Evolutionary conservation across 225 moss, liverwort and hornwort species (phyloP).

Genomic region (Pseudoscleropodium purum): DNA sequence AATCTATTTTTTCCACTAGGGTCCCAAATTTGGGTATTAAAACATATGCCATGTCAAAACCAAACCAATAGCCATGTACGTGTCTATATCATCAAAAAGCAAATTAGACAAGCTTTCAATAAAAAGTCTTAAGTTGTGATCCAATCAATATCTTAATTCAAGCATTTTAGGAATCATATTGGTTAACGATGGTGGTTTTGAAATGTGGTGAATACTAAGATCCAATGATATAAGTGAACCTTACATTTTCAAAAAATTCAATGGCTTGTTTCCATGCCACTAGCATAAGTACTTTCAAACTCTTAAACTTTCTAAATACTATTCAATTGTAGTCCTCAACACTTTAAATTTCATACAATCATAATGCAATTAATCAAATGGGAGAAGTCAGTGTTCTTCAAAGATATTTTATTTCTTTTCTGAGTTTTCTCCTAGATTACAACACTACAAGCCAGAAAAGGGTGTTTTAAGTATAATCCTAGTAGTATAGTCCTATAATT

Average conservation of each 20-base stretch:
- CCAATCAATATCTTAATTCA: not conserved
- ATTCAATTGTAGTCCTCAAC: not conserved
- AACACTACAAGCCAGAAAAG: too few species aligned
- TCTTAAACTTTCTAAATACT: not conserved
- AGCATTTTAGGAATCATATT: accelerated
- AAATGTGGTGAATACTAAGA: not conserved
- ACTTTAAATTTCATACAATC: not conserved
- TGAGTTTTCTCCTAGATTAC: not conserved
- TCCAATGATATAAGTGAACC: not conserved
- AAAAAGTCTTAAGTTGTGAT: not conserved
- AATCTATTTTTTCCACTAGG: not conserved
- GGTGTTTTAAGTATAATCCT: too few species aligned
- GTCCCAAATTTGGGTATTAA: not conserved
- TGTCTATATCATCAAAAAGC: not conserved
- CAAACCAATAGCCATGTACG: not conserved
- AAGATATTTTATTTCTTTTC: not conserved
- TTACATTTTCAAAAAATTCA: not conserved
- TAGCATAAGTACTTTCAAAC: not conserved
- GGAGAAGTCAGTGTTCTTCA: accelerated
- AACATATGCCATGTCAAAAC: not conserved
- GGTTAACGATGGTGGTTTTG: not conserved
- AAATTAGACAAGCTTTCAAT: not conserved
- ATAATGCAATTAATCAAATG: not conserved
- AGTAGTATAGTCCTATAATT: too few species aligned
- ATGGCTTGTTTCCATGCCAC: not conserved